Base-by-base conservation (phyloP, 805 yeast species). In the Maudiozyma bulderi region DNA sequence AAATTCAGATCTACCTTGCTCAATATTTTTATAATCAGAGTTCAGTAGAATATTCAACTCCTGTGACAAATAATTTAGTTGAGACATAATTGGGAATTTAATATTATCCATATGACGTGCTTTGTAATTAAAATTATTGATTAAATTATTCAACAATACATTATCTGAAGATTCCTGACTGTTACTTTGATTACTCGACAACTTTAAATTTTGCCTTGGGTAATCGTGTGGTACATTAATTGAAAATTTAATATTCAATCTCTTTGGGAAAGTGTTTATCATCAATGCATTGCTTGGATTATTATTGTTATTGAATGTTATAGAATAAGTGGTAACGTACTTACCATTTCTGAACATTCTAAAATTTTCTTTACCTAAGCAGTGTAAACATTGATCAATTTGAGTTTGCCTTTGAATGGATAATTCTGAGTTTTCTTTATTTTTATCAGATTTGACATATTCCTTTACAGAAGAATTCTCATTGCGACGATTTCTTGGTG, bases 51-150 rank as follows among this genome's bases (percentile, higher is more conserved):
- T 31, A 8, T 53, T 51, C 43, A 52, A 51, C 32, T 57, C 54
- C n/a, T 57, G 47, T 32, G 54, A 43, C 38, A 62, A 47, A 42
- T 55, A 62, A 47, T 62, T 62, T 13, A 62, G 34, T 41, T 62
- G 64, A 5, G 61, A 40, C 10, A 56, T 11, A 14, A 39, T 39
- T 35, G 38, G 38, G n/a, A 8, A 35, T 35, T 8, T 7, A n/a
- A 4, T 2, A 35, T 35, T 35, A 35, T 35, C 38, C 13, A n/a
- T 35, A 30, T 54, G 52, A 14, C 43, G 51, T 49, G 10, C 59
- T 50, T 50, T 57, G 52, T 15, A 30, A 43, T 62, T 62, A 38
- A 61, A 61, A 50, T 62, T 62, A 42, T 52, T 53, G 5, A 53
- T 41, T 11, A 58, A 30, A 26, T 26, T 44, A 3, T 50, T 48